phyloP scores from a whole-genome alignment of 78 protist genomes.

The Dictyostelium purpureum region DNA sequence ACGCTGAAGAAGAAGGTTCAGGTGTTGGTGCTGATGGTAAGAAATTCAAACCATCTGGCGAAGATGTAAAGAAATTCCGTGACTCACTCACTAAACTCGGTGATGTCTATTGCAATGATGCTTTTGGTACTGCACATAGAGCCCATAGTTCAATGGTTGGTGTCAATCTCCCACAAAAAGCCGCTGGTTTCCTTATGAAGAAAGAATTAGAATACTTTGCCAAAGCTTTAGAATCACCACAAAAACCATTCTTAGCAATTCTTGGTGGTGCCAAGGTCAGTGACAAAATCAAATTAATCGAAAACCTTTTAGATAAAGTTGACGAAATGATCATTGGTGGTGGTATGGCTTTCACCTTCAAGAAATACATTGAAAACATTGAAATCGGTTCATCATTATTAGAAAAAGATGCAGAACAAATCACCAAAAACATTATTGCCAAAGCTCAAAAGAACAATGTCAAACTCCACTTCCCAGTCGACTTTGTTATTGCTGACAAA shows the following conservation, averaged over 20 bases:
- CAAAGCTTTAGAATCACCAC: conserved; percentile 93
- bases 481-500: conserved; percentile 91
- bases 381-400: conserved; percentile 93
- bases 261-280: conserved; percentile 97
- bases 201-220: conserved; percentile 98
- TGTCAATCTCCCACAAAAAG: conserved; percentile 77
- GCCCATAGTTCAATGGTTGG: conserved; percentile 97
- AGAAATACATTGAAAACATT: conserved; percentile 84
- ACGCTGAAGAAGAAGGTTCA: conserved; percentile 96
- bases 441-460: conserved; percentile 92
- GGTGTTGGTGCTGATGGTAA: conserved; percentile 71
- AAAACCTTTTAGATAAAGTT: conserved; percentile 94
- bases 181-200: conserved; percentile 96
- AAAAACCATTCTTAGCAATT: conserved; percentile 97
- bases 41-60: conserved; percentile 91
- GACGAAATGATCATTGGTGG: conserved; percentile 98
- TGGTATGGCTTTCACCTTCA: conserved; percentile 99
- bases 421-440: conserved; percentile 87
- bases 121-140: conserved; percentile 99
- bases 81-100: conserved; percentile 94
- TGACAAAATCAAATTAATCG: conserved; percentile 98
- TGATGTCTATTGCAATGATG: conserved; percentile 98
- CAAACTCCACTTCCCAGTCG: conserved; percentile 93
- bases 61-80: conserved; percentile 91
- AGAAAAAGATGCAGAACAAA: conserved; percentile 91